A percentile compares a stretch with the other conserved stretches of the same genome.
Evolutionary conservation across 1,139 yeast species (phyloP).

Genomic region (Magnusiomyces suaveolens): DNA sequence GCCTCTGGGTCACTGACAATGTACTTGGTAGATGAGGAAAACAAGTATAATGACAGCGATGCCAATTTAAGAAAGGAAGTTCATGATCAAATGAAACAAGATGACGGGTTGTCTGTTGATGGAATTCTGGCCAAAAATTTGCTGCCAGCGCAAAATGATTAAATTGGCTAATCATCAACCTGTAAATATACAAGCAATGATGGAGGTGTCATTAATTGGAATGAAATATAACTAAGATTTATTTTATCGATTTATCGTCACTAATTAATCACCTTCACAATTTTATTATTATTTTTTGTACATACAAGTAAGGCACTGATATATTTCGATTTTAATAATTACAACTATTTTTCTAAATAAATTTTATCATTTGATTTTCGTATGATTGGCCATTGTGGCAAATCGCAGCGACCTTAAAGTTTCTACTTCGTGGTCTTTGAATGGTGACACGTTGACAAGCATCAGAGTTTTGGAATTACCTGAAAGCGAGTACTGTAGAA

Average conservation of each 20-base stretch:
- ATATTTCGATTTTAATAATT: too few relatives aligned
- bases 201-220: too few relatives aligned
- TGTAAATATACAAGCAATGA: too few relatives aligned
- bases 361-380: conserved; percentile 12
- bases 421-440: conserved; percentile 53
- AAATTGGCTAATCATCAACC: too few relatives aligned
- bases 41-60: conserved; percentile 25
- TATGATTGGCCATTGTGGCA: conserved; percentile 55
- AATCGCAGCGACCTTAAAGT: conserved; percentile 78
- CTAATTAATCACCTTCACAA: too few relatives aligned
- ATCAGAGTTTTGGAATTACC: conserved; percentile 84
- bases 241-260: too few relatives aligned
- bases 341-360: too few relatives aligned
- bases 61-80: conserved; percentile 19
- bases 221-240: too few relatives aligned
- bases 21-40: conserved; percentile 22
- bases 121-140: background rate
- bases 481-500: conserved; percentile 72
- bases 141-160: background rate
- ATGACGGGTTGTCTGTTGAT: background rate
- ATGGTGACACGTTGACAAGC: conserved; percentile 86
- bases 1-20: conserved; percentile 35
- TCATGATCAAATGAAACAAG: background rate
- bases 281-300: too few relatives aligned
- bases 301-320: too few relatives aligned